Conservation (phyloP, 805 yeast species). For the Metschnikowia similis region DNA sequence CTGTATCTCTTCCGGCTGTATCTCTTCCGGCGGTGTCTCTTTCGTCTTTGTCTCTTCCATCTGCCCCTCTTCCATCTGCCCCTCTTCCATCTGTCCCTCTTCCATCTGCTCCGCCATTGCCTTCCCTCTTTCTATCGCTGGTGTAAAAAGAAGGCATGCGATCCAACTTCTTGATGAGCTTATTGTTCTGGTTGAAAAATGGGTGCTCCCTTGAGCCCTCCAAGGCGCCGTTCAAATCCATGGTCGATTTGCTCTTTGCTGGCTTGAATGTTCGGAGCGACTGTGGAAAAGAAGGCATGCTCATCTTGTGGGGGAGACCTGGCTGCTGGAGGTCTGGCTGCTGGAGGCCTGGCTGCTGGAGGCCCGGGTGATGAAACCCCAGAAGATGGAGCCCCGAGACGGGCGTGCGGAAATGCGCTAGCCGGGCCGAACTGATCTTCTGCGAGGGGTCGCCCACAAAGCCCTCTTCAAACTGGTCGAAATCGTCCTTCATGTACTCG, state of each 20-base stretch:
- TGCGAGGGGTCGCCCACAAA: conserved; percentile 22
- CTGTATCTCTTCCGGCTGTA: not conserved
- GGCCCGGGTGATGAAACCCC: no score
- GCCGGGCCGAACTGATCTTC: conserved; percentile 8
- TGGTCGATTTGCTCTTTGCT: conserved; percentile 31
- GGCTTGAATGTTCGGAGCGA: conserved; percentile 12
- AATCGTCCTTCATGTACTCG: conserved; percentile 36
- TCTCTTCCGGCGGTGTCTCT: not conserved
- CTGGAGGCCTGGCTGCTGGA: no score
- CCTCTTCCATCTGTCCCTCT: not conserved
- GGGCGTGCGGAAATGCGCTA: conserved; percentile 9
- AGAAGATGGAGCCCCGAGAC: conserved; percentile 1
- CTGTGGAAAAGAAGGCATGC: conserved; percentile 21
- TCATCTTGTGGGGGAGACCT: conserved; percentile 11
- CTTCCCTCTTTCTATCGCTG: not conserved
- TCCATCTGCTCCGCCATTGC: conserved; percentile 6
- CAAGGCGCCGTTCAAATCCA: conserved; percentile 23
- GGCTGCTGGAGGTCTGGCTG: no score
- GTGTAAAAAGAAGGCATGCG: conserved; percentile 40
- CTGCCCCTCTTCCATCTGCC: conserved; percentile 7
- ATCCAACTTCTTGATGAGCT: conserved; percentile 33
- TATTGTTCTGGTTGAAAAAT: conserved; percentile 29
- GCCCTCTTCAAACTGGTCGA: conserved; percentile 35
- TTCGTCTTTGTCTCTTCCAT: not conserved
- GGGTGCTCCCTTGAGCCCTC: conserved; percentile 19